Evolutionary conservation across 2,329 filamentous ascomycete species (phyloP).

Genomic region (Fusarium sp.): DNA sequence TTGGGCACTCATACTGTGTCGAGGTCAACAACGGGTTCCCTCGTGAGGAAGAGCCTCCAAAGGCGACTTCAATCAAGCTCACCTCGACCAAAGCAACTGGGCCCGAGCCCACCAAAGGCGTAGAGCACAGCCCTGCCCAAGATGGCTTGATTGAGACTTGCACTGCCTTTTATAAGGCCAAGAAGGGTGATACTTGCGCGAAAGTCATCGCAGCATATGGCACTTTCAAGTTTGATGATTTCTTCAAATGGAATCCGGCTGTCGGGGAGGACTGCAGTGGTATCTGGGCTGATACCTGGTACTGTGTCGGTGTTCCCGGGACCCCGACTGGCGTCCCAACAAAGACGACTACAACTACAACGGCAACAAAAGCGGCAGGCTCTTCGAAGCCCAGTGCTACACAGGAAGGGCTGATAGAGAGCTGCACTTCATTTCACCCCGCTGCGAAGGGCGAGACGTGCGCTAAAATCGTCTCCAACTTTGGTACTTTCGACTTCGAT

Average conservation of each 20-base stretch:
- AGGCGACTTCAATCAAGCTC: too few species aligned
- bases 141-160: background rate
- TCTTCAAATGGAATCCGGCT: slow-evolving; percentile 8
- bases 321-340: accelerated
- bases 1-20: too few species aligned
- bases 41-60: too few species aligned
- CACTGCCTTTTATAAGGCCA: slow-evolving; percentile 22
- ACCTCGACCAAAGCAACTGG: too few species aligned
- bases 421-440: accelerated
- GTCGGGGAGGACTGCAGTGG: background rate
- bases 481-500: background rate
- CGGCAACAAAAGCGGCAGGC: background rate
- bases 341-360: accelerated
- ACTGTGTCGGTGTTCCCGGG: slow-evolving; percentile 12
- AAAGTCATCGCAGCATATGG: slow-evolving; percentile 6
- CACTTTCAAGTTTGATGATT: slow-evolving; percentile 9
- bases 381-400: accelerated
- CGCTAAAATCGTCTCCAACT: background rate
- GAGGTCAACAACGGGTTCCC: too few species aligned
- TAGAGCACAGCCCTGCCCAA: background rate
- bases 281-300: slow-evolving; percentile 3
- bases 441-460: background rate
- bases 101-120: slow-evolving; percentile 2
- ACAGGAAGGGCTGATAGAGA: accelerated
- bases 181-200: slow-evolving; percentile 20